phyloP scores from a whole-genome alignment of 2,329 filamentous ascomycete genomes.

The Penicillium psychrosexuale region DNA sequence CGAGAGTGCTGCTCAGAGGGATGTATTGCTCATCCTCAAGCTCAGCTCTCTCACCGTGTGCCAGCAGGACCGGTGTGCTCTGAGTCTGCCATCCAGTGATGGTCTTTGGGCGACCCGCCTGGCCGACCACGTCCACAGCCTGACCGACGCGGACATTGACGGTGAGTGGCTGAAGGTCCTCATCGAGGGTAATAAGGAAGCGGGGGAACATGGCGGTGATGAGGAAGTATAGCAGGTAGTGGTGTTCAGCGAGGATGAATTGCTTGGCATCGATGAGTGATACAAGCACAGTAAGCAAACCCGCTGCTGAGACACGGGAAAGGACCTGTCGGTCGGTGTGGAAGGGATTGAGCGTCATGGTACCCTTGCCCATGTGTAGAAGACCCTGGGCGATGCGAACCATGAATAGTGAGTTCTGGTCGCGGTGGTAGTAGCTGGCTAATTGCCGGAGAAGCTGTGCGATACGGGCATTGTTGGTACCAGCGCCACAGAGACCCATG shows the following conservation, averaged over 20 bases:
- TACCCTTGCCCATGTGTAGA: conserved; percentile 98
- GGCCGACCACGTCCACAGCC: conserved; percentile 95
- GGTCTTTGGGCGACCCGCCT: conserved; percentile 95
- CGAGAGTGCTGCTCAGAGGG: conserved; percentile 82
- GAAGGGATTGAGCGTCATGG: conserved; percentile 94
- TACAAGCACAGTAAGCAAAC: conserved; percentile 83
- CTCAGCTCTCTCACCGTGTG: conserved; percentile 94
- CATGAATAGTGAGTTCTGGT: conserved; percentile 97
- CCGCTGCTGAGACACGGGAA: conserved; percentile 84
- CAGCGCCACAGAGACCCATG: conserved; percentile 94
- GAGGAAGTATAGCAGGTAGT: conserved; percentile 97
- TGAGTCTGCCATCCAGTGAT: conserved; percentile 99
- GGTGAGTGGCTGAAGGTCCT: conserved; percentile 86
- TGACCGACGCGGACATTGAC: conserved; percentile 97
- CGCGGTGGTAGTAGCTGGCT: conserved; percentile 96
- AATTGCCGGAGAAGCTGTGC: conserved; percentile 92
- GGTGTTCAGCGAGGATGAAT: conserved; percentile 67
- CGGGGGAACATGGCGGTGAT: conserved; percentile 95
- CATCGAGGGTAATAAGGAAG: conserved; percentile 93
- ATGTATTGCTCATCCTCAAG: conserved; percentile 98
- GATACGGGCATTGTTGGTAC: conserved; percentile 95
- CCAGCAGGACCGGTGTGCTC: conserved; percentile 92
- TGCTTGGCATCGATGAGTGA: conserved; percentile 95
- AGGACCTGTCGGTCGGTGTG: conserved; percentile 96
- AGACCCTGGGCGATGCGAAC: conserved; percentile 97